These are phyloP conservation scores for Lumnitzera racemosa DNA, from an alignment of 345 rosid species.

Conservation along the genomic window DNA sequence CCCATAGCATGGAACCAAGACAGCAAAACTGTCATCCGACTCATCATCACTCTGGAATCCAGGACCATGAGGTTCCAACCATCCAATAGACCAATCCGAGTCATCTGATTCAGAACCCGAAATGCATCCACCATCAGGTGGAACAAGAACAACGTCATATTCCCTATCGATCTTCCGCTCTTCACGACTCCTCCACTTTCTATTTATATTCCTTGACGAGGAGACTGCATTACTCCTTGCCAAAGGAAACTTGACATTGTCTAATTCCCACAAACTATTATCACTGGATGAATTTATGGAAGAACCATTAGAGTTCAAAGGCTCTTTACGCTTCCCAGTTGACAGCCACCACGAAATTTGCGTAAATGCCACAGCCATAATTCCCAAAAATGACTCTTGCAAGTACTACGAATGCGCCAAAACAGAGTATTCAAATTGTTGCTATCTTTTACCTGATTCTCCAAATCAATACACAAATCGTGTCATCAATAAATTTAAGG, in stretches of 20 bases:
- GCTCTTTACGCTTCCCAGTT: slow-evolving; percentile 51
- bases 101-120: slow-evolving; percentile 72
- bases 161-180: slow-evolving; percentile 63
- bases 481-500: too few relatives aligned
- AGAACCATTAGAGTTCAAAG: slow-evolving; percentile 32
- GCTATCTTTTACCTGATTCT: slow-evolving; percentile 7
- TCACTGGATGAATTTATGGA: slow-evolving; percentile 32
- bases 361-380: slow-evolving; percentile 54
- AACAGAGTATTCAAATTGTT: neutral
- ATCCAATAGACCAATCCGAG: slow-evolving; percentile 69
- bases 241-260: slow-evolving; percentile 51
- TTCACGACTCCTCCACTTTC: slow-evolving; percentile 65
- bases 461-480: too few relatives aligned
- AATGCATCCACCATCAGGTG: slow-evolving; percentile 69
- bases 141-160: slow-evolving; percentile 64
- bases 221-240: slow-evolving; percentile 27
- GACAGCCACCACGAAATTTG: slow-evolving; percentile 61
- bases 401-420: neutral
- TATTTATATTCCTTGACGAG: slow-evolving; percentile 45
- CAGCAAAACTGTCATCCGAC: slow-evolving; percentile 56
- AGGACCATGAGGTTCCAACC: slow-evolving; percentile 78
- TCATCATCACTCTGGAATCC: slow-evolving; percentile 56
- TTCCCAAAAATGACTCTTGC: neutral
- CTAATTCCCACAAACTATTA: slow-evolving; percentile 36
- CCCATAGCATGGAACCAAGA: slow-evolving; percentile 63